phyloP scores from a whole-genome alignment of 2,329 filamentous ascomycete species.

The Fusarium pseudonygamai region DNA sequence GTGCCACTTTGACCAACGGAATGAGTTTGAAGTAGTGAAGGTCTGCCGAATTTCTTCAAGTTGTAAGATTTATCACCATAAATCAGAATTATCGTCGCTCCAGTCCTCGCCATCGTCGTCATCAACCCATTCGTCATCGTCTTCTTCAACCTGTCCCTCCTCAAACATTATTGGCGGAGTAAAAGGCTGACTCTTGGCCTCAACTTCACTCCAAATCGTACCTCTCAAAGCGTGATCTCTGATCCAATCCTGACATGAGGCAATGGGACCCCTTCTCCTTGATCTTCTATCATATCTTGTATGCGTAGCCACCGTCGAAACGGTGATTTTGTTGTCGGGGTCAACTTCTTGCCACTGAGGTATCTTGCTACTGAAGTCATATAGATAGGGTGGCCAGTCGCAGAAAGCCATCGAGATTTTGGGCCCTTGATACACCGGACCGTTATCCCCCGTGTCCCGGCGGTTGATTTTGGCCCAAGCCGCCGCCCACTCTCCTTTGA shows the following conservation, averaged over 20 bases:
- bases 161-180: background rate
- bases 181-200: background rate
- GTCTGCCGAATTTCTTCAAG: too few relatives aligned
- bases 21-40: too few relatives aligned
- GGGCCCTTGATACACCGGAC: background rate
- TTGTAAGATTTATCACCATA: background rate
- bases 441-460: accelerated
- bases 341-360: conserved; percentile 5
- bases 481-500: background rate
- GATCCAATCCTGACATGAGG: conserved; percentile 10
- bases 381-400: background rate
- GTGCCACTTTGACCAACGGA: too few relatives aligned
- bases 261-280: background rate
- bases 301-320: background rate
- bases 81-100: background rate
- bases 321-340: background rate
- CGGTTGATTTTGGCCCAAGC: too few relatives aligned
- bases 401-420: conserved; percentile 4
- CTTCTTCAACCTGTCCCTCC: background rate
- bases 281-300: background rate
- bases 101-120: background rate
- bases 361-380: background rate
- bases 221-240: background rate
- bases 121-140: background rate
- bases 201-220: conserved; percentile 10